Evolutionary conservation across 2,329 filamentous ascomycete species (phyloP).

Genomic region (Exophiala alcalophila): DNA sequence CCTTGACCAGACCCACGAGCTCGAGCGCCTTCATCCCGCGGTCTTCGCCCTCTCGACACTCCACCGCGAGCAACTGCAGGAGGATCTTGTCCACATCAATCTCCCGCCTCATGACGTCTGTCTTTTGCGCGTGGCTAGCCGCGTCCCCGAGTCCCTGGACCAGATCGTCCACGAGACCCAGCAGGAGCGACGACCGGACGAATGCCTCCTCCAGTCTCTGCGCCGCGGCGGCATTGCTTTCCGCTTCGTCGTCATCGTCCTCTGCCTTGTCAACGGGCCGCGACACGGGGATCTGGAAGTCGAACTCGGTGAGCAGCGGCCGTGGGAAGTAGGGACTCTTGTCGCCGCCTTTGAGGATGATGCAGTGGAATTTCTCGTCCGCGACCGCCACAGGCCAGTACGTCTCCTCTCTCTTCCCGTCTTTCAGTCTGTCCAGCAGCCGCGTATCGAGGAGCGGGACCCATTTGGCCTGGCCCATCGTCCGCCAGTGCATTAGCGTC

Average conservation of each 20-base stretch:
- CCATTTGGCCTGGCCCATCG: constrained; percentile 81
- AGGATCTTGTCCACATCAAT: constrained; percentile 86
- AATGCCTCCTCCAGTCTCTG: constrained; percentile 75
- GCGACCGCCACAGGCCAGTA: constrained; percentile 97
- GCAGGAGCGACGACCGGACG: constrained; percentile 68
- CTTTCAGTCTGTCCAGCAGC: constrained; percentile 74
- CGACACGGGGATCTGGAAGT: constrained; percentile 78
- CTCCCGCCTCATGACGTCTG: constrained; percentile 67
- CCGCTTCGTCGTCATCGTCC: constrained; percentile 30
- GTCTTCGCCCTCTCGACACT: constrained; percentile 91
- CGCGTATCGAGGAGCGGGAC: constrained; percentile 88
- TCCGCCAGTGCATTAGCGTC: constrained; percentile 86
- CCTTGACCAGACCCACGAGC: constrained; percentile 79
- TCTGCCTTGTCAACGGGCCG: constrained; percentile 40
- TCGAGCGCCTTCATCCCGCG: constrained; percentile 92
- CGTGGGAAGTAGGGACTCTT: constrained; percentile 89
- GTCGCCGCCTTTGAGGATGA: constrained; percentile 95
- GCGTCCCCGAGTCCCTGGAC: constrained; percentile 62
- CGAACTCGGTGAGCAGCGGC: constrained; percentile 87
- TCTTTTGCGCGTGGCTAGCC: constrained; percentile 56
- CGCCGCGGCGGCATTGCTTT: constrained; percentile 45
- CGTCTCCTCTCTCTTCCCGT: constrained; percentile 78
- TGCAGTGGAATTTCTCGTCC: constrained; percentile 91
- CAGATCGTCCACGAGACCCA: constrained; percentile 72
- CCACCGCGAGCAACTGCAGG: constrained; percentile 80